phyloP scores from a whole-genome alignment of 2,329 filamentous ascomycete genomes.

The Dryadomyces quercus-mongolicae region DNA sequence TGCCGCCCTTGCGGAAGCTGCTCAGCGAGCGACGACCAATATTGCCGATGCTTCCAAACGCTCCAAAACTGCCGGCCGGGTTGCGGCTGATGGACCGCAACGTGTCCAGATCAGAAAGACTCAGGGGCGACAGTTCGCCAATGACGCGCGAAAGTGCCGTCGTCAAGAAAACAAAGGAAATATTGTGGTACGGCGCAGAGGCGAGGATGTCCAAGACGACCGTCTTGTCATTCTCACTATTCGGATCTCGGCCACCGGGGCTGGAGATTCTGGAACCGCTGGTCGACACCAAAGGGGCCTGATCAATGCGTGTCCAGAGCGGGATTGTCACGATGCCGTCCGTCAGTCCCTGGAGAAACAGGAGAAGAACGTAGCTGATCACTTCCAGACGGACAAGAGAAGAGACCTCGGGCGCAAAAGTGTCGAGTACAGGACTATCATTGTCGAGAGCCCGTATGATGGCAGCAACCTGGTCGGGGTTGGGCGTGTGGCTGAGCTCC shows the following conservation, averaged over 20 bases:
- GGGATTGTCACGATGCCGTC: slow-evolving; percentile 66
- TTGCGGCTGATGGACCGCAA: slow-evolving; percentile 13
- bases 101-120: slow-evolving; percentile 23
- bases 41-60: slow-evolving; percentile 7
- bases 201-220: slow-evolving; percentile 62
- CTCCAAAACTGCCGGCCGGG: slow-evolving; percentile 6
- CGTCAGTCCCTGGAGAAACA: slow-evolving; percentile 62
- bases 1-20: slow-evolving; percentile 12
- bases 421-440: slow-evolving; percentile 47
- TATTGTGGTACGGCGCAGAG: slow-evolving; percentile 64
- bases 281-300: slow-evolving; percentile 22
- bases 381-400: slow-evolving; percentile 62
- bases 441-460: slow-evolving; percentile 61
- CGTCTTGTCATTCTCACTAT: slow-evolving; percentile 32
- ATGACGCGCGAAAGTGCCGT: slow-evolving; percentile 54
- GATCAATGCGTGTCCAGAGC: slow-evolving; percentile 60
- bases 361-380: slow-evolving; percentile 56
- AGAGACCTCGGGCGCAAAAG: slow-evolving; percentile 50
- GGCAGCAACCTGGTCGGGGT: slow-evolving; percentile 3
- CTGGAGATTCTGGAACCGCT: slow-evolving; percentile 19
- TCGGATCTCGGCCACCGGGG: slow-evolving; percentile 6
- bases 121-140: slow-evolving; percentile 32
- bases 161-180: slow-evolving; percentile 78
- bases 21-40: slow-evolving; percentile 29
- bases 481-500: background rate